Percentiles rank a stretch among this genome's conserved stretches.
Conservation (phyloP, 2,329 filamentous ascomycete genomes). For the Trichophaea hybrida region DNA sequence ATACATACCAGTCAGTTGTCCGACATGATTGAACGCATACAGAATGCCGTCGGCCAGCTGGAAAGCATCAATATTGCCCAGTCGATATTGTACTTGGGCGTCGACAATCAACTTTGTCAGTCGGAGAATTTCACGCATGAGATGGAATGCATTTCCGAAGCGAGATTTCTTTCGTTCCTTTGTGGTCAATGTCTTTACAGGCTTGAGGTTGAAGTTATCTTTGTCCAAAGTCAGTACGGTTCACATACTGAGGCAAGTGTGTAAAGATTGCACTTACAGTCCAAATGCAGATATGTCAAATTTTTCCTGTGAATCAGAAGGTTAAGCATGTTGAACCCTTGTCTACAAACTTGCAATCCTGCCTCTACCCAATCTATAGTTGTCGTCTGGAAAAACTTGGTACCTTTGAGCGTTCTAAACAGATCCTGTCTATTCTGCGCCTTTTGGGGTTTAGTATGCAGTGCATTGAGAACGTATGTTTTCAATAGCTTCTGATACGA, state of each 20-base stretch:
- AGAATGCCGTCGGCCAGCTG: slow-evolving; percentile 95
- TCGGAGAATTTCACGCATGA: slow-evolving; percentile 95
- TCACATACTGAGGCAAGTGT: neutral
- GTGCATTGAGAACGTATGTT: slow-evolving; percentile 86
- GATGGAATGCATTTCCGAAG: slow-evolving; percentile 96
- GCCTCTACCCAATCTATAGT: slow-evolving; percentile 99
- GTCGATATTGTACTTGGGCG: slow-evolving; percentile 90
- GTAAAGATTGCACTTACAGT: slow-evolving; percentile 37
- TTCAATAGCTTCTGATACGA: slow-evolving; percentile 98
- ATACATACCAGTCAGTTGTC: slow-evolving; percentile 97
- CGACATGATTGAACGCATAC: slow-evolving; percentile 99
- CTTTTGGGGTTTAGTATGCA: slow-evolving; percentile 92
- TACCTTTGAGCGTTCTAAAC: slow-evolving; percentile 77
- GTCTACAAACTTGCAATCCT: slow-evolving; percentile 90
- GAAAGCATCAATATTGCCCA: slow-evolving; percentile 97
- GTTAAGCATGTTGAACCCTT: slow-evolving; percentile 99
- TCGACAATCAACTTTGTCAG: slow-evolving; percentile 96
- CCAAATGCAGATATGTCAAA: slow-evolving; percentile 90
- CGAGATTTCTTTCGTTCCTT: slow-evolving; percentile 99
- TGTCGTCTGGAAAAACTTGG: slow-evolving; percentile 99
- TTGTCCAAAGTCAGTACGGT: neutral
- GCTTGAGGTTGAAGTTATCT: slow-evolving; percentile 96
- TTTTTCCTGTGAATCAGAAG: slow-evolving; percentile 96
- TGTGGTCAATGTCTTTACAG: slow-evolving; percentile 93
- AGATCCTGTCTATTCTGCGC: slow-evolving; percentile 90